Evolutionary conservation across 2,329 filamentous ascomycete species (phyloP).

Genomic region (Fusarium ambrosium): DNA sequence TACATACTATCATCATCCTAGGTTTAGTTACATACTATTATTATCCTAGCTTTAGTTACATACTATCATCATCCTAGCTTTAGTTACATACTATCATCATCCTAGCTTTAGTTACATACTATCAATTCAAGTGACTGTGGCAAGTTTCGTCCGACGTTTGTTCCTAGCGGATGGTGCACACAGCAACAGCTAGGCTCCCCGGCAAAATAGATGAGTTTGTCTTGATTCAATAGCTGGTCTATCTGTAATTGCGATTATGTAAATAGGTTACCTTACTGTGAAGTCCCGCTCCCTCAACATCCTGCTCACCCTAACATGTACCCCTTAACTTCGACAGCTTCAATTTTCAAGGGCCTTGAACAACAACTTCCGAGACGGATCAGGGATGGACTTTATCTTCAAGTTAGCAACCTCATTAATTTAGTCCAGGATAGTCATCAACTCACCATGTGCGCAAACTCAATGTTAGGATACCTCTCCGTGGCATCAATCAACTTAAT

Average conservation of each 20-base stretch:
- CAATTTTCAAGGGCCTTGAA: not conserved
- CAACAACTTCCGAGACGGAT: not conserved
- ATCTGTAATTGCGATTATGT: not conserved
- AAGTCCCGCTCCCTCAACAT: not conserved
- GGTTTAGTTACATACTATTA: too few relatives aligned
- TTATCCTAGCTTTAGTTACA: too few relatives aligned
- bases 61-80: too few relatives aligned
- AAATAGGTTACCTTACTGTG: not conserved
- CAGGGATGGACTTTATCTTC: constrained; percentile 1
- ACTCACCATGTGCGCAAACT: constrained; percentile 25
- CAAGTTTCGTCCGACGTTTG: too few relatives aligned
- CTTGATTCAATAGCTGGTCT: not conserved
- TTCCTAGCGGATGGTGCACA: too few relatives aligned
- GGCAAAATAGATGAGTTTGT: not conserved
- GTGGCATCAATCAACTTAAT: constrained; percentile 33
- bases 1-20: too few relatives aligned
- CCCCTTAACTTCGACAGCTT: not conserved
- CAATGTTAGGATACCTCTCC: constrained; percentile 26
- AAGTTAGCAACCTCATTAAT: not conserved
- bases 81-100: too few relatives aligned
- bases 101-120: too few relatives aligned
- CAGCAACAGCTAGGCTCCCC: too few relatives aligned
- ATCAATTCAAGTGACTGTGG: too few relatives aligned
- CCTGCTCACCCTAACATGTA: not conserved
- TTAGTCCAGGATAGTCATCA: not conserved